phyloP scores from a whole-genome alignment of 2,329 filamentous ascomycete genomes.

The Trichoderma koningiopsis region DNA sequence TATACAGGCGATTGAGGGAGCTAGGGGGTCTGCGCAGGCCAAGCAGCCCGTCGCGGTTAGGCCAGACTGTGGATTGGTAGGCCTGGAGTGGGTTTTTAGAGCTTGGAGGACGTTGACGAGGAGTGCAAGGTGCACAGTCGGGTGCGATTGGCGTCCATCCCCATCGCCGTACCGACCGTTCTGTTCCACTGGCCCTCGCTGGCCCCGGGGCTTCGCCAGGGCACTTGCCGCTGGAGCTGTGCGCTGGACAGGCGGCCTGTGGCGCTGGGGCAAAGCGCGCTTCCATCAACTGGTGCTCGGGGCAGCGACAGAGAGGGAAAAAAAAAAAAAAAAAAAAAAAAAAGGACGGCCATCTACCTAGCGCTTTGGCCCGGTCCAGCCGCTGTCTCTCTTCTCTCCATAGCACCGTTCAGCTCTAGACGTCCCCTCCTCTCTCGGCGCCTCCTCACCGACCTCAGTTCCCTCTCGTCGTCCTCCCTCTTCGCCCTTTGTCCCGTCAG shows the following conservation, averaged over 20 bases:
- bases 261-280: conserved; percentile 3
- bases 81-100: conserved; percentile 14
- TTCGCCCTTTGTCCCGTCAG: conserved; percentile 5
- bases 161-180: neutral
- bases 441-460: conserved; percentile 3
- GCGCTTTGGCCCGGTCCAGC: conserved; percentile 12
- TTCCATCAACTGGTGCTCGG: neutral
- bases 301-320: neutral
- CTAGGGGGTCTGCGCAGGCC: conserved; percentile 17
- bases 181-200: neutral
- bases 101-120: neutral
- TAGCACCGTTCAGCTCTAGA: neutral
- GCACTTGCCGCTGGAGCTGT: conserved; percentile 21
- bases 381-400: conserved; percentile 1
- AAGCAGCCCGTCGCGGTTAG: conserved; percentile 24
- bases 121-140: conserved; percentile 1
- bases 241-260: neutral
- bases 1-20: neutral
- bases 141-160: conserved; percentile 11
- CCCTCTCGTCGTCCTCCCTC: conserved; percentile 5
- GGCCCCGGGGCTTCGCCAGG: conserved; percentile 12
- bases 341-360: conserved; percentile 3
- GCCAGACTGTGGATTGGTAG: conserved; percentile 21
- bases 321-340: too few relatives aligned
- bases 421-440: neutral